phyloP scores from a whole-genome alignment of 441 rosid species.

The Flueggea neowawraea region DNA sequence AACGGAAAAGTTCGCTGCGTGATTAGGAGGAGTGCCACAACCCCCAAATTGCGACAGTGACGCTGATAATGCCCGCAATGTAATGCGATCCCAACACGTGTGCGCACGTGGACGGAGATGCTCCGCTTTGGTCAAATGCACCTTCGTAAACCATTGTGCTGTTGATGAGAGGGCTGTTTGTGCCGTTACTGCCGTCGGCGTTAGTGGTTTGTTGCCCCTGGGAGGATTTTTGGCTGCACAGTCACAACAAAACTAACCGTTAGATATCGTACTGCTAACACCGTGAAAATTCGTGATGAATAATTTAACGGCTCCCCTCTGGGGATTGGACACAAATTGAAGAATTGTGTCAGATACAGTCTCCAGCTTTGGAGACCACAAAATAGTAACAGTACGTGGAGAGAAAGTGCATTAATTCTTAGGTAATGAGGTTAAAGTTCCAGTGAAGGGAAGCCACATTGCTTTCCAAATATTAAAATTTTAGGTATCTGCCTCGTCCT shows the following conservation, averaged over 20 bases:
- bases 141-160: constrained; percentile 77
- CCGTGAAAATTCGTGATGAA: too few species aligned
- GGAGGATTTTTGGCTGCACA: constrained; percentile 77
- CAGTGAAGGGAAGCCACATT: too few species aligned
- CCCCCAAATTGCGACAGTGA: constrained; percentile 48
- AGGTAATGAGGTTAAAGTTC: too few species aligned
- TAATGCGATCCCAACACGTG: constrained; percentile 25
- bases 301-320: background rate
- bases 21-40: constrained; percentile 34
- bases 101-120: constrained; percentile 19
- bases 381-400: too few species aligned
- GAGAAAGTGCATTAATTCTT: too few species aligned
- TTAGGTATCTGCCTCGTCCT: too few species aligned
- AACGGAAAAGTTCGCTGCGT: too few species aligned
- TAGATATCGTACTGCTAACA: constrained; percentile 22
- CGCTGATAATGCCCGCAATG: constrained; percentile 24
- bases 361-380: too few species aligned
- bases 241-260: too few species aligned
- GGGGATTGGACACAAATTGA: too few species aligned
- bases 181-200: background rate
- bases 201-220: constrained; percentile 32
- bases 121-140: constrained; percentile 38
- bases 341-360: too few species aligned
- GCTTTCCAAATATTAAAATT: too few species aligned
- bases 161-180: constrained; percentile 9